Evolutionary conservation across 2,329 filamentous ascomycete genomes (phyloP).

Genomic region (Penicillium sp.): DNA sequence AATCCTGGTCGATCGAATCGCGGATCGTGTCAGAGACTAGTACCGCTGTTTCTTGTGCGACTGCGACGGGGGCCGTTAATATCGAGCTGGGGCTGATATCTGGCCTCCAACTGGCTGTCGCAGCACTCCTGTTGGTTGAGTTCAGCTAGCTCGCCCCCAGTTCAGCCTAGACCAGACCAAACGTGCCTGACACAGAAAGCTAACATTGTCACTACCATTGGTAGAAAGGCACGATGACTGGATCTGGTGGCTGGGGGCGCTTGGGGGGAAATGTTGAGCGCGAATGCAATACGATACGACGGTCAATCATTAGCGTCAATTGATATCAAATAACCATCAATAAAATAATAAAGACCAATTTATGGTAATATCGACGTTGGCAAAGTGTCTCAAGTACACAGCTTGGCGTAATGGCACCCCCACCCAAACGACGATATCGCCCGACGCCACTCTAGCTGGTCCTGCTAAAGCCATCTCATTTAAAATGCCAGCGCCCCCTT

Average conservation of each 20-base stretch:
- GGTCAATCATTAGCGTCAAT: background rate
- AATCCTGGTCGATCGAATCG: slow-evolving; percentile 12
- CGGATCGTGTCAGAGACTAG: background rate
- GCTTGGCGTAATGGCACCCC: slow-evolving; percentile 28
- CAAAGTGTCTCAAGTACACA: slow-evolving; percentile 31
- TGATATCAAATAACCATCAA: background rate
- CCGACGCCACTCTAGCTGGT: slow-evolving; percentile 23
- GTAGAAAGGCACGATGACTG: background rate
- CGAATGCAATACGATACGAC: background rate
- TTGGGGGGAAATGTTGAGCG: background rate
- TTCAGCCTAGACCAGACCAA: background rate
- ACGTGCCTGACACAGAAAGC: slow-evolving; percentile 3
- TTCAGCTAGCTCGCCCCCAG: background rate
- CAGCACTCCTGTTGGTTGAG: background rate
- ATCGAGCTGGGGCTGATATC: slow-evolving; percentile 8
- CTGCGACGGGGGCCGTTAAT: slow-evolving; percentile 10
- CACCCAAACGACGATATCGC: slow-evolving; percentile 28
- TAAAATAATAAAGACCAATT: slow-evolving; percentile 9
- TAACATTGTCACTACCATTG: background rate
- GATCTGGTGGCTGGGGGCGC: background rate
- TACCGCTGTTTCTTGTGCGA: background rate
- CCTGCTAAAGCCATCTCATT: slow-evolving; percentile 23
- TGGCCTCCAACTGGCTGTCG: background rate
- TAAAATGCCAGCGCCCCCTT: slow-evolving; percentile 9
- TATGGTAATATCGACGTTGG: slow-evolving; percentile 2